Conservation (phyloP, 202 grass and related monocot species). For the Panicum hallii region DNA sequence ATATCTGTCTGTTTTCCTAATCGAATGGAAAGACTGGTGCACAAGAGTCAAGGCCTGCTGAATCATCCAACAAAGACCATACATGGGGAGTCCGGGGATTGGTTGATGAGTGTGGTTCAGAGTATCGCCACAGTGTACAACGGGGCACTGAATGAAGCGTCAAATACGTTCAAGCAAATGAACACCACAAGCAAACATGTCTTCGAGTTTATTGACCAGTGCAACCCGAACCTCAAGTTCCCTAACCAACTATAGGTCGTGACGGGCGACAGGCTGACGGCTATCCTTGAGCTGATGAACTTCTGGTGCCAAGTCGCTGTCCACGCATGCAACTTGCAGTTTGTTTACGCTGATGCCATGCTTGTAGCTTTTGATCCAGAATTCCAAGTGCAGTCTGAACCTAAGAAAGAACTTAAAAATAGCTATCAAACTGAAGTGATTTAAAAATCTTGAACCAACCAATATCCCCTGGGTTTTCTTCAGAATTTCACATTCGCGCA, state of each 20-base stretch:
- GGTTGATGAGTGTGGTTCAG: constrained; percentile 16
- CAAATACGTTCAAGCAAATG: constrained; percentile 27
- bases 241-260: neutral
- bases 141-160: constrained; percentile 20
- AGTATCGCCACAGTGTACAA: neutral
- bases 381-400: constrained; percentile 9
- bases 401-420: neutral
- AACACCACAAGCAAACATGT: constrained; percentile 23
- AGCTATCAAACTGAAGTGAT: constrained; percentile 8
- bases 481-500: constrained; percentile 4
- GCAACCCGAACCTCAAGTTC: constrained; percentile 5
- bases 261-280: neutral
- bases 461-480: neutral
- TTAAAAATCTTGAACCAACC: constrained; percentile 8
- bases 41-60: neutral
- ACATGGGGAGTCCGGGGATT: constrained; percentile 16
- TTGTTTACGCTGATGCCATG: constrained; percentile 24
- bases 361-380: constrained; percentile 33
- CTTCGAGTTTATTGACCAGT: constrained; percentile 46
- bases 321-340: constrained; percentile 52
- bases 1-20: constrained; percentile 21
- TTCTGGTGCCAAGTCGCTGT: constrained; percentile 47
- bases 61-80: constrained; percentile 17
- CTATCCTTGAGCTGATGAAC: constrained; percentile 20
- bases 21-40: constrained; percentile 25